Percentiles rank a stretch among this genome's conserved stretches.
These are phyloP conservation scores for Hypomyces perniciosus DNA, from an alignment of 2,329 filamentous ascomycete genomes.

Conservation along the genomic window DNA sequence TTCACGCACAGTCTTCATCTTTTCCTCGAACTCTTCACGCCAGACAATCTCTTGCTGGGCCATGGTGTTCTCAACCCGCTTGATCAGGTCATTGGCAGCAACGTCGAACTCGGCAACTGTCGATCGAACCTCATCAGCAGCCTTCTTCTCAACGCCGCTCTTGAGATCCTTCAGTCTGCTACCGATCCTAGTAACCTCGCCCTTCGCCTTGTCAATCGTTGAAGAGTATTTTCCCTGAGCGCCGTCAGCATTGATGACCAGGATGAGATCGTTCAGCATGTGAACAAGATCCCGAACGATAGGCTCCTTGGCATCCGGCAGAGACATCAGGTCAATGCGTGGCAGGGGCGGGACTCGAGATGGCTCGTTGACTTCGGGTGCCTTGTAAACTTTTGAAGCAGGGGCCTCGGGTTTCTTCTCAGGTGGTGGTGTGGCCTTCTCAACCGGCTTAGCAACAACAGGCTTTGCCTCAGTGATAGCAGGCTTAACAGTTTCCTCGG, in stretches of 20 bases:
- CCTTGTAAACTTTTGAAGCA: slow-evolving; percentile 36
- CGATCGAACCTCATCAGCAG: slow-evolving; percentile 69
- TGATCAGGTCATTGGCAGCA: slow-evolving; percentile 80
- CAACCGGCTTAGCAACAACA: slow-evolving; percentile 22
- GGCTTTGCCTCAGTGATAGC: slow-evolving; percentile 8
- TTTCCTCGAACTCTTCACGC: slow-evolving; percentile 79
- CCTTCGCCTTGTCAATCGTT: slow-evolving; percentile 80
- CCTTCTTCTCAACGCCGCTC: slow-evolving; percentile 59
- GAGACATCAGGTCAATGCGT: slow-evolving; percentile 70
- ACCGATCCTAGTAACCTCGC: slow-evolving; percentile 71
- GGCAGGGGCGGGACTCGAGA: slow-evolving; percentile 57
- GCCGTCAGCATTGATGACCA: slow-evolving; percentile 83
- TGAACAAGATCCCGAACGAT: slow-evolving; percentile 89
- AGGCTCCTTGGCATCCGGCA: slow-evolving; percentile 73
- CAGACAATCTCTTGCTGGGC: slow-evolving; percentile 72
- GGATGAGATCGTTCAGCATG: slow-evolving; percentile 93
- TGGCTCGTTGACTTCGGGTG: slow-evolving; percentile 60
- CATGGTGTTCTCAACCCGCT: slow-evolving; percentile 81
- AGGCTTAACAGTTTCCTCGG: slow-evolving; percentile 18
- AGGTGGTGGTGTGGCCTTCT: slow-evolving; percentile 15
- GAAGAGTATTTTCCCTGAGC: slow-evolving; percentile 70
- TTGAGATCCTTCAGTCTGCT: slow-evolving; percentile 71
- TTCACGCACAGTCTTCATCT: slow-evolving; percentile 72
- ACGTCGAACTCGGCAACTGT: slow-evolving; percentile 74
- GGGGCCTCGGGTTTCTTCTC: slow-evolving; percentile 20